phyloP scores from a whole-genome alignment of 768 basidiomycete species.

The Mycena maculata region DNA sequence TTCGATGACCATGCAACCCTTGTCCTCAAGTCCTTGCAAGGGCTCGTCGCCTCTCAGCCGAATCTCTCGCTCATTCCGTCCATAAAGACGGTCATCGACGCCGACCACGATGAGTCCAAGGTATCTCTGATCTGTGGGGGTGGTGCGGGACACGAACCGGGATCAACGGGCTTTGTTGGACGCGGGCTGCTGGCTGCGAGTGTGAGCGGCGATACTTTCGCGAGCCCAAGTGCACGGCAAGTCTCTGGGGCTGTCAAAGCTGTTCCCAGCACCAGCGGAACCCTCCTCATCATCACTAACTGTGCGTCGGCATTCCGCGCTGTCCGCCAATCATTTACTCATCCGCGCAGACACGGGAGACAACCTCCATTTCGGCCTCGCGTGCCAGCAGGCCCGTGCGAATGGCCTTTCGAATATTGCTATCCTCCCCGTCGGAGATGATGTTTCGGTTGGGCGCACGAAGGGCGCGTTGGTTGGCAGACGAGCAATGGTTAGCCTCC shows the following conservation, averaged over 20 bases:
- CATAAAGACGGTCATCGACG: constrained; percentile 33
- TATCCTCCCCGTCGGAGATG: constrained; percentile 66
- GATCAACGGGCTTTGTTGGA: constrained; percentile 68
- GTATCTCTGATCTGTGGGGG: constrained; percentile 62
- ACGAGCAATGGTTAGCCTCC: constrained; percentile 39
- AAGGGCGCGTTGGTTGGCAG: constrained; percentile 3
- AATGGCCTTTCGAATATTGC: constrained; percentile 47
- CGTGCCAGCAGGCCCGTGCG: constrained; percentile 61
- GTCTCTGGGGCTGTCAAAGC: constrained; percentile 63
- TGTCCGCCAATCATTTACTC: constrained; percentile 39
- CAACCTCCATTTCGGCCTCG: constrained; percentile 69
- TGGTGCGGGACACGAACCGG: constrained; percentile 71
- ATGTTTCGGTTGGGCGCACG: constrained; percentile 51
- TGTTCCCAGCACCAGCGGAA: constrained; percentile 41
- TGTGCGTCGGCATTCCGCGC: constrained; percentile 47
- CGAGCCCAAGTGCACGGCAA: constrained; percentile 70
- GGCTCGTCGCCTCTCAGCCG: constrained; percentile 48
- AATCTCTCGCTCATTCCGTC: constrained; percentile 55
- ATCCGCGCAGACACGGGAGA: constrained; percentile 68
- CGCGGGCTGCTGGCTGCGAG: constrained; percentile 66
- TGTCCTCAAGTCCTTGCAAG: constrained; percentile 56
- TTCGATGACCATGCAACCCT: constrained; percentile 55
- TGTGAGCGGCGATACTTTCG: constrained; percentile 72
- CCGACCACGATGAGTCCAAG: not conserved
- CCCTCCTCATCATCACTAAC: constrained; percentile 35